These are phyloP conservation scores for Neofusicoccum kwambonambiense DNA, from an alignment of 2,329 filamentous ascomycete species.

Conservation along the genomic window DNA sequence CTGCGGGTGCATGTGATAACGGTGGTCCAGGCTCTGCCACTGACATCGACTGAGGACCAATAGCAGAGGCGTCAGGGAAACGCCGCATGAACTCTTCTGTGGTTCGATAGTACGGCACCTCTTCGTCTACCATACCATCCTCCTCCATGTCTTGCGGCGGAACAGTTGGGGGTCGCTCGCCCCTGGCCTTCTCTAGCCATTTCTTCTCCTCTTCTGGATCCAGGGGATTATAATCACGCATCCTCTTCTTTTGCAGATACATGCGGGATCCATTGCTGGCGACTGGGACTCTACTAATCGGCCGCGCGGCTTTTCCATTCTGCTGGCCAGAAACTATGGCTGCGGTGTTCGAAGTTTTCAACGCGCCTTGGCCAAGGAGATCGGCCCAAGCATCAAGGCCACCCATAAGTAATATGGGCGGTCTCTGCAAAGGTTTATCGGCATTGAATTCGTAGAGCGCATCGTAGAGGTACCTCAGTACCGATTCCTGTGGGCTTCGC, in stretches of 20 bases:
- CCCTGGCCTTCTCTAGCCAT: conserved; percentile 75
- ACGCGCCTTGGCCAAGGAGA: conserved; percentile 69
- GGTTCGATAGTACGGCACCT: conserved; percentile 56
- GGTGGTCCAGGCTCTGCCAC: conserved; percentile 45
- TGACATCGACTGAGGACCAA: conserved; percentile 57
- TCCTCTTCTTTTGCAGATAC: conserved; percentile 55
- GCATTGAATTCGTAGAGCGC: conserved; percentile 83
- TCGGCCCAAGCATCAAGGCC: conserved; percentile 86
- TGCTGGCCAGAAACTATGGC: conserved; percentile 49
- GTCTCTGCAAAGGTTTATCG: conserved; percentile 68
- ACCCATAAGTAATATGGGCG: conserved; percentile 75
- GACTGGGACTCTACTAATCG: conserved; percentile 53
- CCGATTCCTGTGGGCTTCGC: conserved; percentile 40
- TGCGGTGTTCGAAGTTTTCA: conserved; percentile 58
- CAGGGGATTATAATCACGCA: conserved; percentile 66
- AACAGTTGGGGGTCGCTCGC: conserved; percentile 57
- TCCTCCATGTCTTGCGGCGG: conserved; percentile 27
- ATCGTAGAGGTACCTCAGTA: conserved; percentile 71
- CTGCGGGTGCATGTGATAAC: conserved; percentile 19
- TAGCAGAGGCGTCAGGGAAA: conserved; percentile 69
- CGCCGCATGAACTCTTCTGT: conserved; percentile 82
- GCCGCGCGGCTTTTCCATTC: conserved; percentile 42
- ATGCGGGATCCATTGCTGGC: conserved; percentile 53
- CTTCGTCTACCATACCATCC: conserved; percentile 30
- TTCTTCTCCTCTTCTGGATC: conserved; percentile 76